These are phyloP conservation scores for Sporothrix inflata DNA, from an alignment of 2,329 filamentous ascomycete genomes.

Conservation along the genomic window DNA sequence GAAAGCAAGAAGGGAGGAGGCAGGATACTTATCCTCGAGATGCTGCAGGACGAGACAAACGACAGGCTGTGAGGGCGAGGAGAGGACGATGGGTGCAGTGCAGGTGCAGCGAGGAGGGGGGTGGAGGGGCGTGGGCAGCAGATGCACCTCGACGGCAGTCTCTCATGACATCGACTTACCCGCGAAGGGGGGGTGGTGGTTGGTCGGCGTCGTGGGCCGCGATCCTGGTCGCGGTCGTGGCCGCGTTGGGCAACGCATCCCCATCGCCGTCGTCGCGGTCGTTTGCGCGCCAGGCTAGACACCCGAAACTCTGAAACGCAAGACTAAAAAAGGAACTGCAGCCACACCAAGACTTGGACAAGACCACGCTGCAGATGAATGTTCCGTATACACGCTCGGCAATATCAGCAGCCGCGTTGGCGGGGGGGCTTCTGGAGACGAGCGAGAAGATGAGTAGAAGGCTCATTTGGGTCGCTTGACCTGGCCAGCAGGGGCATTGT, in stretches of 20 bases:
- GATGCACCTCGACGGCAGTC: conserved; percentile 11
- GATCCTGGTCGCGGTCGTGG: conserved; percentile 27
- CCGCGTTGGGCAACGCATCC: conserved; percentile 27
- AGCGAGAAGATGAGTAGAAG: background rate
- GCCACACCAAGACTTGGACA: background rate
- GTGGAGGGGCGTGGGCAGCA: background rate
- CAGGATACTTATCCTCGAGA: conserved; percentile 35
- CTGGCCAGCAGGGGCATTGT: conserved; percentile 6
- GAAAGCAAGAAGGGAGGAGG: conserved; percentile 20
- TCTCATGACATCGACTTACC: conserved; percentile 2
- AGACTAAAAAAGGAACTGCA: conserved; percentile 20
- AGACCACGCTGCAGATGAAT: background rate
- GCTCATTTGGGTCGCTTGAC: conserved; percentile 26
- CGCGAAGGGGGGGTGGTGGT: conserved; percentile 10
- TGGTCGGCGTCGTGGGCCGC: conserved; percentile 12
- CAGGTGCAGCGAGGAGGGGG: background rate
- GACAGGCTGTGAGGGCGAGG: conserved; percentile 31
- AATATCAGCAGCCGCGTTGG: conserved; percentile 24
- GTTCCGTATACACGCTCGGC: conserved; percentile 21
- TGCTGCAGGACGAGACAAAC: conserved; percentile 23
- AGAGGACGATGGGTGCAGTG: background rate
- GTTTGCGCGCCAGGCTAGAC: conserved; percentile 15
- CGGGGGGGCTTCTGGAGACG: background rate
- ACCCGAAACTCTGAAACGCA: conserved; percentile 28
- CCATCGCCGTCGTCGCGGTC: conserved; percentile 1